Percentiles rank a stretch among this genome's conserved stretches.
phyloP scores from a whole-genome alignment of 2,329 filamentous ascomycete species.

The Fusarium sp. region DNA sequence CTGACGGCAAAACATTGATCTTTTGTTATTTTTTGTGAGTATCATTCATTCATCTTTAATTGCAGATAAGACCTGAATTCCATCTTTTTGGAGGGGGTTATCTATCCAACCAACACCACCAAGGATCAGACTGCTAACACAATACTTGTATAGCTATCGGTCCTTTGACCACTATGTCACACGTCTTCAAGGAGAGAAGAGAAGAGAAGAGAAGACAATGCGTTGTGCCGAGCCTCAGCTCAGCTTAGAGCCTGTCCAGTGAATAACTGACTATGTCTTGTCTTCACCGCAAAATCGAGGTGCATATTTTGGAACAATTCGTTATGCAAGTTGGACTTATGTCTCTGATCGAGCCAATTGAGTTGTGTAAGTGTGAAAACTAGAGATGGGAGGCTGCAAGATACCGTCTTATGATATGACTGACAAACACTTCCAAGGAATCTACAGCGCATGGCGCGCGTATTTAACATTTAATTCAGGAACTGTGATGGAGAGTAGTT shows the following conservation, averaged over 20 bases:
- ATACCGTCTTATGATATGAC: slow-evolving; percentile 22
- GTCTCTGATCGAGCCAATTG: slow-evolving; percentile 29
- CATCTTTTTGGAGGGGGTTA: neutral
- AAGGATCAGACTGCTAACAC: neutral
- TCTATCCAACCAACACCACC: neutral
- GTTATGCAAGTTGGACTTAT: slow-evolving; percentile 21
- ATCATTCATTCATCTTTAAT: rapidly evolving
- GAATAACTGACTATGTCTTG: slow-evolving; percentile 22
- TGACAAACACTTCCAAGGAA: neutral
- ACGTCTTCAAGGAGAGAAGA: slow-evolving; percentile 1
- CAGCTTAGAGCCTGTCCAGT: slow-evolving; percentile 2
- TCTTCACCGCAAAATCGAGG: slow-evolving; percentile 36
- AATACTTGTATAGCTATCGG: slow-evolving; percentile 25
- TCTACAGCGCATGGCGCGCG: slow-evolving; percentile 21
- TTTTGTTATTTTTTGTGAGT: slow-evolving; percentile 4
- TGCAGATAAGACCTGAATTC: neutral
- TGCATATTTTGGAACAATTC: slow-evolving; percentile 22
- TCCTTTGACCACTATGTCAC: slow-evolving; percentile 31
- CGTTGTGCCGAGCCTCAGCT: slow-evolving; percentile 22
- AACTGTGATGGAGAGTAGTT: neutral
- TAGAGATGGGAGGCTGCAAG: slow-evolving; percentile 25
- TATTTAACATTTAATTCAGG: slow-evolving; percentile 21
- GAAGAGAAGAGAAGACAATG: neutral
- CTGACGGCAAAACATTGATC: slow-evolving; percentile 28
- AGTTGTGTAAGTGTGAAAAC: neutral